These are phyloP conservation scores for Sophora flavescens DNA, from an alignment of 306 rosid species.

Conservation along the genomic window DNA sequence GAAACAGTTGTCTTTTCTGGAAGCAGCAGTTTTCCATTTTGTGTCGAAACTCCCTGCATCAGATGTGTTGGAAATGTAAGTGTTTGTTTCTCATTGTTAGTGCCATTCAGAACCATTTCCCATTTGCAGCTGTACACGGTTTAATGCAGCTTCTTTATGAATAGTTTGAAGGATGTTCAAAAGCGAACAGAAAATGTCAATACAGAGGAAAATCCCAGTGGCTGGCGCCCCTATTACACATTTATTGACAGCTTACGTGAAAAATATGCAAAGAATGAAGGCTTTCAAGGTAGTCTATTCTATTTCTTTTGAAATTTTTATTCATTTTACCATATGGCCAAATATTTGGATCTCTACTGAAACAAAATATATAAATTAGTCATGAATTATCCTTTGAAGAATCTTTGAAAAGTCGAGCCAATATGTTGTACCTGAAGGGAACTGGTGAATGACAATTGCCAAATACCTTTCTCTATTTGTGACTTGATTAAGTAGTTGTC, in stretches of 20 bases:
- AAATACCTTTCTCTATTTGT: neutral
- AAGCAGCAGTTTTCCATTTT: slow-evolving; percentile 74
- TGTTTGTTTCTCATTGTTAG: slow-evolving; percentile 44
- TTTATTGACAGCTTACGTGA: slow-evolving; percentile 76
- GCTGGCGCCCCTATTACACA: slow-evolving; percentile 88
- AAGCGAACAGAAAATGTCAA: slow-evolving; percentile 73
- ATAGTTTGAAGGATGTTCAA: slow-evolving; percentile 79
- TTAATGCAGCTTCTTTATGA: slow-evolving; percentile 44
- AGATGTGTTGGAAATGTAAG: slow-evolving; percentile 81
- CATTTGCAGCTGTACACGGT: slow-evolving; percentile 33
- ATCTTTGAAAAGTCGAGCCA: neutral
- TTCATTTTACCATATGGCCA: slow-evolving; percentile 13
- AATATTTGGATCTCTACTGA: slow-evolving; percentile 11
- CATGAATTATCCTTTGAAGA: neutral
- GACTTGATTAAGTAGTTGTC: slow-evolving; percentile 4
- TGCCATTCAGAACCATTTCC: slow-evolving; percentile 39
- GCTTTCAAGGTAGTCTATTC: slow-evolving; percentile 65
- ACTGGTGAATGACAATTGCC: neutral
- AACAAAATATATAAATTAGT: slow-evolving; percentile 18
- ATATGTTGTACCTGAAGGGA: neutral
- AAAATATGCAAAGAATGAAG: slow-evolving; percentile 85
- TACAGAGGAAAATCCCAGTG: slow-evolving; percentile 95
- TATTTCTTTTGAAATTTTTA: slow-evolving; percentile 14
- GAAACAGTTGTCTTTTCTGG: slow-evolving; percentile 79
- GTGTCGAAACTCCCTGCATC: slow-evolving; percentile 80